Evolutionary conservation across 148 eudicot species (phyloP).

Genomic region (Rhododendron vialii): DNA sequence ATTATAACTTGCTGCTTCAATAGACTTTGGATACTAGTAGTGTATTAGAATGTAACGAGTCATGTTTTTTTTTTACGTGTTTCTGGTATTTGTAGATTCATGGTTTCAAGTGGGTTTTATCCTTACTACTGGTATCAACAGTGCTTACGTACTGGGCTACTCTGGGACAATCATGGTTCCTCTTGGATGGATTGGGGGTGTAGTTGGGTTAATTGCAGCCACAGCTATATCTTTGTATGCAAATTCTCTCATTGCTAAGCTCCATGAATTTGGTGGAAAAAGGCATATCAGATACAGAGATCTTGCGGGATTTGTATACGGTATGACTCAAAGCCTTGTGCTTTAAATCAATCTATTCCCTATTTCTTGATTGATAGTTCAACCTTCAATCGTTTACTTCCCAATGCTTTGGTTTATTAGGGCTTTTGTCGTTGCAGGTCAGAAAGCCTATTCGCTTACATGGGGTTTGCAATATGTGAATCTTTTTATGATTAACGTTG

Average conservation of each 20-base stretch:
- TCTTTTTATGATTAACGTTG: constrained; percentile 90
- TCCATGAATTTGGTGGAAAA: constrained; percentile 86
- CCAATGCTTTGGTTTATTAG: background rate
- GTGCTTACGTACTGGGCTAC: constrained; percentile 85
- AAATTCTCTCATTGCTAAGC: constrained; percentile 72
- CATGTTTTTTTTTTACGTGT: background rate
- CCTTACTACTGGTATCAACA: constrained; percentile 84
- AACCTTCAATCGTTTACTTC: background rate
- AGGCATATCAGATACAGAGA: constrained; percentile 88
- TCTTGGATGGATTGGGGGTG: constrained; percentile 79
- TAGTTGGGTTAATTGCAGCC: constrained; percentile 61
- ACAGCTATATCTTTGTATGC: constrained; percentile 71
- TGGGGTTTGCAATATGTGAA: constrained; percentile 86
- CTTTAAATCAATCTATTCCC: background rate
- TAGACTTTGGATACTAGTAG: background rate
- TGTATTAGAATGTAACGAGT: background rate
- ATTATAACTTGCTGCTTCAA: background rate
- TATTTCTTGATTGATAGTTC: no score
- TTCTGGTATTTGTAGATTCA: constrained; percentile 48
- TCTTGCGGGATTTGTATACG: constrained; percentile 82
- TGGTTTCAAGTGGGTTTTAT: constrained; percentile 90
- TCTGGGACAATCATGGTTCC: constrained; percentile 86
- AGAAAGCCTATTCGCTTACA: constrained; percentile 68
- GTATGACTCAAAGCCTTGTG: constrained; percentile 29
- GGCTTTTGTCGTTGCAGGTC: constrained; percentile 35